Evolutionary conservation across 352 stramenopile genomes (phyloP).

Genomic region (Phytopythium helicoides): DNA sequence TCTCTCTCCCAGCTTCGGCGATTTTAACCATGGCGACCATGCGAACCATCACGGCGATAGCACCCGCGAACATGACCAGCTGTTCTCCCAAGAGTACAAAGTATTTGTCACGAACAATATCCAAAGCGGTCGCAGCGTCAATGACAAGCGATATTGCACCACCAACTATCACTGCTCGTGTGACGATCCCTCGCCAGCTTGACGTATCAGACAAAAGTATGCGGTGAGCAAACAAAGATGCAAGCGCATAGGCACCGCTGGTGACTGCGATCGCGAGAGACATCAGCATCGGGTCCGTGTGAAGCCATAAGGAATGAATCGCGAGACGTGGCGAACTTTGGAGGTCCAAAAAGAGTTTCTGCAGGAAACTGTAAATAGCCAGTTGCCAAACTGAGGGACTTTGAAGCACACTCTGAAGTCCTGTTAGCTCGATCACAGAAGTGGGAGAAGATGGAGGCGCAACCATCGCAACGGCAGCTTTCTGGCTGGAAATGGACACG

Average conservation of each 20-base stretch:
- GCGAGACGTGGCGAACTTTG: conserved; percentile 48
- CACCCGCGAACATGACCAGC: conserved; percentile 57
- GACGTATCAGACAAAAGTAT: conserved; percentile 39
- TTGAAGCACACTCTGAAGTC: conserved; percentile 59
- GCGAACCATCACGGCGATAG: conserved; percentile 69
- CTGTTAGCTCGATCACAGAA: conserved; percentile 23
- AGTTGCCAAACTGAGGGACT: conserved; percentile 74
- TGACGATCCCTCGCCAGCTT: conserved; percentile 59
- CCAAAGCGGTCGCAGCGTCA: conserved; percentile 50
- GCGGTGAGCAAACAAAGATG: conserved; percentile 52
- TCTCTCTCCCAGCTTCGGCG: conserved; percentile 70
- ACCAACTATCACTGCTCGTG: conserved; percentile 40
- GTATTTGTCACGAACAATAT: conserved; percentile 59
- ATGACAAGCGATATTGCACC: conserved; percentile 34
- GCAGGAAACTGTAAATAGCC: conserved; percentile 61
- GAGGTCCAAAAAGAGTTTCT: conserved; percentile 64
- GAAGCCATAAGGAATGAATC: conserved; percentile 57
- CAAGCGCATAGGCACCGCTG: conserved; percentile 48
- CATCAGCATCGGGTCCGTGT: conserved; percentile 60
- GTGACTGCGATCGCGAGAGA: conserved; percentile 58
- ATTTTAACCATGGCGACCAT: conserved; percentile 82
- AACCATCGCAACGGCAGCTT: not conserved
- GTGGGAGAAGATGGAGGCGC: not conserved
- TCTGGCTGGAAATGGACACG: not conserved
- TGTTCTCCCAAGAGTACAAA: conserved; percentile 57